A percentile compares a stretch with the other conserved stretches of the same genome.
phyloP scores from a whole-genome alignment of 805 yeast species.

The Hanseniaspora occidentalis region DNA sequence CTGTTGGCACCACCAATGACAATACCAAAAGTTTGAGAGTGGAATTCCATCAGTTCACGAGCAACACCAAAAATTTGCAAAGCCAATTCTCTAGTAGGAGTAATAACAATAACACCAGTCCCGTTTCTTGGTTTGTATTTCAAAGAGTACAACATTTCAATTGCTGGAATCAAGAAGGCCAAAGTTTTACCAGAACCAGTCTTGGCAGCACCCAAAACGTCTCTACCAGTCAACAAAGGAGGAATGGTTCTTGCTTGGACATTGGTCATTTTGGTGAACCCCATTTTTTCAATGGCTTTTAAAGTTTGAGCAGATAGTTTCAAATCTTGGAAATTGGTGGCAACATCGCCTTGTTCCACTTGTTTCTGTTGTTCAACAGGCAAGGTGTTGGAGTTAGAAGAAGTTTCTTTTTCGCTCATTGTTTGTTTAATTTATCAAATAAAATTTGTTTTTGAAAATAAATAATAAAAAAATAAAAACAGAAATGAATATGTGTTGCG shows the following conservation, averaged over 20 bases:
- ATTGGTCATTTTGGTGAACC: conserved; percentile 81
- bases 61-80: conserved; percentile 97
- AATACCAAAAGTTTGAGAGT: conserved; percentile 88
- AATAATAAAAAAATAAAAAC: too few relatives aligned
- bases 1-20: conserved; percentile 98
- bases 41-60: conserved; percentile 79
- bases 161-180: conserved; percentile 92
- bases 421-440: too few relatives aligned
- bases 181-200: conserved; percentile 98
- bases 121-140: conserved; percentile 97
- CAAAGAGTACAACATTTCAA: conserved; percentile 78
- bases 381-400: neutral
- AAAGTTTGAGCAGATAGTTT: conserved; percentile 72
- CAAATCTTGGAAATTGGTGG: conserved; percentile 32
- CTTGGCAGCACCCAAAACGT: conserved; percentile 98
- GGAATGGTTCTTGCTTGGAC: conserved; percentile 96
- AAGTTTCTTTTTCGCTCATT: neutral
- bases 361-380: conserved; percentile 1
- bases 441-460: too few relatives aligned
- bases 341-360: conserved; percentile 9
- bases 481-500: too few relatives aligned
- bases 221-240: conserved; percentile 90
- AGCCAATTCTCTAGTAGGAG: conserved; percentile 97
- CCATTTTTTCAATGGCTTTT: conserved; percentile 77
- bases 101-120: conserved; percentile 89